Base-by-base conservation (phyloP, 208 protist species). In the Trypanosoma mega region DNA sequence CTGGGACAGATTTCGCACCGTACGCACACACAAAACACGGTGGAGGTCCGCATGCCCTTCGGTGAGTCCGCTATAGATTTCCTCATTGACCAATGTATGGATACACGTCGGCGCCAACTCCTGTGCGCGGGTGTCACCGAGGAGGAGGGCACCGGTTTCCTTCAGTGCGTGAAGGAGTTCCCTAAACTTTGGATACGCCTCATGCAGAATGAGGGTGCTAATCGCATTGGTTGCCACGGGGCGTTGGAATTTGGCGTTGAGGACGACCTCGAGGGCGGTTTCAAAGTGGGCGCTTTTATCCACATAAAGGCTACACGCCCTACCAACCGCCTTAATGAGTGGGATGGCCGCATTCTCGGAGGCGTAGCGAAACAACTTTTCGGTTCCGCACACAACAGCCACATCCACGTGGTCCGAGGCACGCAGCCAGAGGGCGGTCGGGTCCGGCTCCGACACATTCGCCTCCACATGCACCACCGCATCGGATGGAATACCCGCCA, bases 231-330 rank as follows among this genome's bases (percentile, higher is more conserved):
- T 74, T 26, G 80, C 80, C 4, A 50, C 66, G 3, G 63, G 37
- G 46, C 59, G 51, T 46, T 86, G 76, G 49, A 74, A 76, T 46
- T 82, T 86, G 9, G 80, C 69, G 62, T 82, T 82, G 2, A 80
- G 39, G 34, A 82, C 72, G 2, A 86, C 56, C 39, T 69, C 51
- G 8, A 86, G 45, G 12, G 80, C 76, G 29, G 64, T 75, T 20
- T 74, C 76, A 53, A 77, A 86, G 27, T 68, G 62, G 12, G 80
- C 80, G 52, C 72, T 82, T 51, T 79, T 55, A 53, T 86, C 74
- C 8, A 82, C 65, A 66, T 82, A 86, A 41, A 86, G 60, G 41
- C 64, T 86, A 60, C 68, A 77, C 37, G 72, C 57, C 37, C 68
- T 75, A 24, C 76, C 70, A 0, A 73, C 80, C 2, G 75, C 80